phyloP scores from a whole-genome alignment of 352 stramenopile species.

The Phytopythium aichiense region DNA sequence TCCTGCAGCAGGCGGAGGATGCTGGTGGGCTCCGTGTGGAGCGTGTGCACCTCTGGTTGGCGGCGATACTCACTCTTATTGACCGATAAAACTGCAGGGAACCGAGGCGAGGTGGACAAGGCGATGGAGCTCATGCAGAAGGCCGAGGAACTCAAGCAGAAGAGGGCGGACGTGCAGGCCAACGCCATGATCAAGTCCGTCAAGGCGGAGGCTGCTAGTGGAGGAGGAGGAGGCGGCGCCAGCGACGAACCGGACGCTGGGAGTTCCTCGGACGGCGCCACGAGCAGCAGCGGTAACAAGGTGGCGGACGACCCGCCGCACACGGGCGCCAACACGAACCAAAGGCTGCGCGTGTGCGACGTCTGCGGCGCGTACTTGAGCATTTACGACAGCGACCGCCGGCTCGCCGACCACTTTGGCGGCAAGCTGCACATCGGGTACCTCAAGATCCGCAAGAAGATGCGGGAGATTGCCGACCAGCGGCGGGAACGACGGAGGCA shows the following conservation, averaged over 20 bases:
- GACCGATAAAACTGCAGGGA: conserved; percentile 15
- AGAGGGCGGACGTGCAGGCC: conserved; percentile 39
- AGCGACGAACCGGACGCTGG: neutral
- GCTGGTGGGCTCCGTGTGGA: conserved; percentile 11
- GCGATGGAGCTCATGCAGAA: conserved; percentile 60
- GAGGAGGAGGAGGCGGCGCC: neutral
- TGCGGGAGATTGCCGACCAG: conserved; percentile 58
- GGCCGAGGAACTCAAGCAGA: conserved; percentile 60
- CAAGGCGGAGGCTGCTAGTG: conserved; percentile 12
- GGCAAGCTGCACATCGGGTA: conserved; percentile 91
- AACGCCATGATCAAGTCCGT: conserved; percentile 41
- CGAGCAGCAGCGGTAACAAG: conserved; percentile 5
- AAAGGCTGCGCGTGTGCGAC: conserved; percentile 89
- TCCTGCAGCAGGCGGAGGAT: conserved; percentile 54
- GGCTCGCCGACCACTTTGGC: conserved; percentile 88
- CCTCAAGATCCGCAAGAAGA: conserved; percentile 84
- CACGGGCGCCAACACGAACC: conserved; percentile 48
- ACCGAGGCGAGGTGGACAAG: conserved; percentile 50
- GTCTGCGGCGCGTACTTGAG: conserved; percentile 90
- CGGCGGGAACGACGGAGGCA: conserved; percentile 22
- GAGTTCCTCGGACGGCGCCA: neutral
- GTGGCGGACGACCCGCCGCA: neutral
- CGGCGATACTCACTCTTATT: neutral
- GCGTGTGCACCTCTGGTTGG: neutral
- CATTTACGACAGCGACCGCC: conserved; percentile 90